Conservation (phyloP, 345 rosid genomes). For the Arabidopsis suecica region DNA sequence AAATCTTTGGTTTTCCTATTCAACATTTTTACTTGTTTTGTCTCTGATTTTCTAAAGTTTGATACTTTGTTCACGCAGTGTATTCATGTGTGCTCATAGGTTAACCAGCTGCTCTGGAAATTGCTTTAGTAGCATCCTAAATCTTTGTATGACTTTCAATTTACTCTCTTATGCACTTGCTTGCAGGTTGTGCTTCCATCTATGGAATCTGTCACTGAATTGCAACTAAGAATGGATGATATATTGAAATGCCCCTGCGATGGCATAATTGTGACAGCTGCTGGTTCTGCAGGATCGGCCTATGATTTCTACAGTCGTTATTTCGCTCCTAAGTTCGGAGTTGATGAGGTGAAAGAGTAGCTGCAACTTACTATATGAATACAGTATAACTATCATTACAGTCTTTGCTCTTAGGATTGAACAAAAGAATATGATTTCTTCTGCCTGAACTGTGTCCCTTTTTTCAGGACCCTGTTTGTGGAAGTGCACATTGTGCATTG, state of each 20-base stretch:
- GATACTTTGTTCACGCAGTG: neutral
- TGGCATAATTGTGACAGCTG: conserved; percentile 66
- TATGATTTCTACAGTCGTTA: conserved; percentile 72
- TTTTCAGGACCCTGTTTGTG: conserved; percentile 79
- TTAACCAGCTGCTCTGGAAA: neutral
- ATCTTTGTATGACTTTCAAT: neutral
- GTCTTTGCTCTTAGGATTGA: conserved; percentile 15
- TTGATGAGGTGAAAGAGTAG: conserved; percentile 61
- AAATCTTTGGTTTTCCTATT: neutral
- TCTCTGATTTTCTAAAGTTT: neutral
- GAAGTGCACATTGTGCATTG: conserved; percentile 81
- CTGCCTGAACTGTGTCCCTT: neutral
- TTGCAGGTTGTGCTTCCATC: conserved; percentile 72
- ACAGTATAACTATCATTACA: neutral
- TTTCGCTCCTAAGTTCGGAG: conserved; percentile 70
- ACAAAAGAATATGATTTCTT: neutral
- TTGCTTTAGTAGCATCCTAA: neutral
- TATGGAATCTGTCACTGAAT: conserved; percentile 55
- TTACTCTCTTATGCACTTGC: neutral
- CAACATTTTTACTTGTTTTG: neutral
- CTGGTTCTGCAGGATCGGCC: conserved; percentile 58
- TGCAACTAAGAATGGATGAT: conserved; percentile 59
- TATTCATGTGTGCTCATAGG: neutral
- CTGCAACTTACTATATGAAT: neutral
- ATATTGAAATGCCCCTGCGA: conserved; percentile 57